phyloP scores from a whole-genome alignment of 1,284 basidiomycete species.

The Thelephora terrestris region DNA sequence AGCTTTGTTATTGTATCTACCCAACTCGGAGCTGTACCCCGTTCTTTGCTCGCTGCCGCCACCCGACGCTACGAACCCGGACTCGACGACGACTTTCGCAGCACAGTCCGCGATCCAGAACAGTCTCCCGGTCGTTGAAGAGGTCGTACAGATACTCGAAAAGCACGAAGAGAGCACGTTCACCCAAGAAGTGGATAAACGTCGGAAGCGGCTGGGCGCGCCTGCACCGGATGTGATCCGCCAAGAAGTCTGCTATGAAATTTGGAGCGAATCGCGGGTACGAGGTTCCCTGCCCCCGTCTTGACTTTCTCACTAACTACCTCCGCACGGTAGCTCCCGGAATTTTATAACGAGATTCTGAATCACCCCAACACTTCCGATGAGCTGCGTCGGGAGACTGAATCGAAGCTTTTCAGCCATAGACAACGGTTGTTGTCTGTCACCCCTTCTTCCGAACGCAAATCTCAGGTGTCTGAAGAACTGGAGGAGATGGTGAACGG shows the following conservation, averaged over 20 bases:
- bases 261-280: slow-evolving; percentile 52
- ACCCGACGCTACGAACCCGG: slow-evolving; percentile 71
- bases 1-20: slow-evolving; percentile 64
- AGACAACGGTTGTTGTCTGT: slow-evolving; percentile 49
- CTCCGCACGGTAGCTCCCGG: slow-evolving; percentile 40
- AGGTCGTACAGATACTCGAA: slow-evolving; percentile 53
- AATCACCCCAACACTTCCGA: slow-evolving; percentile 72
- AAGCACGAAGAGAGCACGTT: slow-evolving; percentile 45
- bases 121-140: slow-evolving; percentile 55
- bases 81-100: slow-evolving; percentile 43
- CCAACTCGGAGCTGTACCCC: slow-evolving; percentile 59
- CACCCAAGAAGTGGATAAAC: slow-evolving; percentile 62
- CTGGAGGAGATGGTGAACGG: slow-evolving; percentile 65
- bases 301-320: background rate
- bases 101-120: slow-evolving; percentile 62
- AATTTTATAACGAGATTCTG: slow-evolving; percentile 63
- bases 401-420: slow-evolving; percentile 59
- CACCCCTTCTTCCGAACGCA: slow-evolving; percentile 37
- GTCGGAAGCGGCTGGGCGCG: slow-evolving; percentile 66
- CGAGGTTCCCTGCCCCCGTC: slow-evolving; percentile 5
- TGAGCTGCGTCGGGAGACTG: slow-evolving; percentile 56
- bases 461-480: slow-evolving; percentile 43
- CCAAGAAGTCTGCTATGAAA: slow-evolving; percentile 56
- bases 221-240: slow-evolving; percentile 57
- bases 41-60: slow-evolving; percentile 59